Percentiles rank a stretch among this genome's conserved stretches.
Conservation (phyloP, 495 filamentous ascomycete species). For the Penicillium parvum region DNA sequence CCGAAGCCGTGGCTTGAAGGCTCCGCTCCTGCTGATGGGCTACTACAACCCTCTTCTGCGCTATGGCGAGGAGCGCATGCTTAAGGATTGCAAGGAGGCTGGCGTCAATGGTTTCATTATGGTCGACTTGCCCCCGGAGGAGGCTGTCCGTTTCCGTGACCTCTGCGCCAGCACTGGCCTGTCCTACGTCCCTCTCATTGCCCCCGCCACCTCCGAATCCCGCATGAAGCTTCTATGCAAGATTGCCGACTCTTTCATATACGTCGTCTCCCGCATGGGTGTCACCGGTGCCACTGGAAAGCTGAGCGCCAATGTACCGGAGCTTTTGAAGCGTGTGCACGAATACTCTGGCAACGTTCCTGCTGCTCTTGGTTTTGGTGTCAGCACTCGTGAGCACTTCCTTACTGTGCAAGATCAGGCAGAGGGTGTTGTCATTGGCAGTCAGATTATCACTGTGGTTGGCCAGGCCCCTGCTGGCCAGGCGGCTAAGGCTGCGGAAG, state of each 20-base stretch:
- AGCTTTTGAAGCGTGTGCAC: constrained; percentile 80
- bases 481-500: constrained; percentile 69
- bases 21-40: constrained; percentile 91
- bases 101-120: constrained; percentile 97
- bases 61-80: constrained; percentile 86
- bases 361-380: constrained; percentile 89
- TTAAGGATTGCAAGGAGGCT: constrained; percentile 78
- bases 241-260: constrained; percentile 98
- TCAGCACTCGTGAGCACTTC: constrained; percentile 94
- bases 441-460: constrained; percentile 81
- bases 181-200: constrained; percentile 93
- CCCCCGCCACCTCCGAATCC: constrained; percentile 83
- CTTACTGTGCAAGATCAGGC: constrained; percentile 74
- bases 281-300: constrained; percentile 87
- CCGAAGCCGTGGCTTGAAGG: constrained; percentile 66
- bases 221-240: constrained; percentile 94
- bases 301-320: constrained; percentile 73
- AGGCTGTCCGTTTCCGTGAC: constrained; percentile 86
- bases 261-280: constrained; percentile 96
- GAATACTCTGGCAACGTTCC: constrained; percentile 86
- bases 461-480: constrained; percentile 65
- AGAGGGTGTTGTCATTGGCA: constrained; percentile 97
- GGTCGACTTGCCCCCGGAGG: constrained; percentile 94
- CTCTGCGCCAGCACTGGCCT: constrained; percentile 73
- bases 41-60: constrained; percentile 95